A percentile compares a stretch with the other conserved stretches of the same genome.
Conservation (phyloP, 2,329 filamentous ascomycete genomes). For the Aspergillus hiratsukae region DNA sequence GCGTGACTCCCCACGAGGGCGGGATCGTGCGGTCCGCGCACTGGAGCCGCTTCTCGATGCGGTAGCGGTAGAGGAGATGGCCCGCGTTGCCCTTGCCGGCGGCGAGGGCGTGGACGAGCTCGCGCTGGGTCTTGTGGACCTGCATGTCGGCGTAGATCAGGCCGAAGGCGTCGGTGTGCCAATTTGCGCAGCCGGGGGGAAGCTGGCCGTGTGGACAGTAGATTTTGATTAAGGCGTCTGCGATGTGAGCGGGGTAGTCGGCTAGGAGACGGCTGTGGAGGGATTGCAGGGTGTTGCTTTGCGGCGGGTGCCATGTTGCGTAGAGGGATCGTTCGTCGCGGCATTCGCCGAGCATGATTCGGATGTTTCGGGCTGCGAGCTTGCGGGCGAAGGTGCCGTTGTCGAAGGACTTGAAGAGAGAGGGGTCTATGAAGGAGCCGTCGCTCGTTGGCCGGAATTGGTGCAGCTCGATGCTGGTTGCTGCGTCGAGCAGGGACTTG, state of each 20-base stretch:
- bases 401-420: constrained; percentile 45
- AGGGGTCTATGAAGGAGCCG: constrained; percentile 42
- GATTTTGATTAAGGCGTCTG: constrained; percentile 41
- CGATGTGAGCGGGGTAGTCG: constrained; percentile 47
- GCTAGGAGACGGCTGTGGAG: constrained; percentile 47
- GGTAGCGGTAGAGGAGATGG: constrained; percentile 48
- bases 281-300: constrained; percentile 34
- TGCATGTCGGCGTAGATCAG: constrained; percentile 55
- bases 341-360: constrained; percentile 53
- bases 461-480: constrained; percentile 42
- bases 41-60: constrained; percentile 51
- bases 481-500: constrained; percentile 41
- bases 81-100: constrained; percentile 42
- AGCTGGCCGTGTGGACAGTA: constrained; percentile 42
- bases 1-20: constrained; percentile 50
- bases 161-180: constrained; percentile 49
- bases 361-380: constrained; percentile 44
- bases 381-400: constrained; percentile 45
- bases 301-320: constrained; percentile 47
- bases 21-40: constrained; percentile 44
- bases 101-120: constrained; percentile 45
- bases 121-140: constrained; percentile 51
- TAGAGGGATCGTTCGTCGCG: constrained; percentile 52
- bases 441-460: constrained; percentile 54
- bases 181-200: constrained; percentile 39